Evolutionary conservation across 1,284 basidiomycete species (phyloP), one percentile per base, ranked within the genome.

Genomic region (Cutaneotrichosporon cutaneum): DNA sequence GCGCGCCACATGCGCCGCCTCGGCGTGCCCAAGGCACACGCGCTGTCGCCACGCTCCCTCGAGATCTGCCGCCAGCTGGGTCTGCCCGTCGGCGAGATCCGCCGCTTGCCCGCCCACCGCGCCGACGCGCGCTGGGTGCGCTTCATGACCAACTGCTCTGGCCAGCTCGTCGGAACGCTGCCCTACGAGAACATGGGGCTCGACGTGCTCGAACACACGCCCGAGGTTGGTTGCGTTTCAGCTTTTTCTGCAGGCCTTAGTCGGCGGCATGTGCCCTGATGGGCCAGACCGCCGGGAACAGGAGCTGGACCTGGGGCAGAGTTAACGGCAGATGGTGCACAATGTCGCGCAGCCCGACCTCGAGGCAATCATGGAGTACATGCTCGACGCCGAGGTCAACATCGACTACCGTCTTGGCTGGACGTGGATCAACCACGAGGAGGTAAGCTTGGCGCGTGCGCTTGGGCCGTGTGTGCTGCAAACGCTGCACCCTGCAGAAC

Each of bases 331-430:
- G 67, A 70, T 70, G 53, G 57, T 68, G n/a, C 69, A 70, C 64
- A 70, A 70, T 27, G 66, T 70, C 9, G 59, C 69, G 2, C 69
- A 70, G 58, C 69, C 69, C 13, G 69, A 70, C 50, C 61, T 70
- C 22, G 67, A 70, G 59, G 59, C 32, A 7, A 52, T 66, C 27
- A 60, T 70, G 16, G 57, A 58, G 39, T 48, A 55, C 21, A 51
- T 63, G 52, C 52, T 70, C 48, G 58, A 65, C 50, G 45, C 51
- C 18, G 61, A 66, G 39, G 48, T 56, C 6, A 60, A 58, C 39
- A 62, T 67, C 52, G 66, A 68, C 54, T 61, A 68, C 33, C 60
- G 67, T 22, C 56, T 58, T 51, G 67, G 69, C 9, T 69, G 69
- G 67, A 70, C 69, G 8, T 70, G 69, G 69, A 63, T 60, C 18